Conservation (phyloP, 1,284 basidiomycete species). For the Schizophyllum commune region DNA sequence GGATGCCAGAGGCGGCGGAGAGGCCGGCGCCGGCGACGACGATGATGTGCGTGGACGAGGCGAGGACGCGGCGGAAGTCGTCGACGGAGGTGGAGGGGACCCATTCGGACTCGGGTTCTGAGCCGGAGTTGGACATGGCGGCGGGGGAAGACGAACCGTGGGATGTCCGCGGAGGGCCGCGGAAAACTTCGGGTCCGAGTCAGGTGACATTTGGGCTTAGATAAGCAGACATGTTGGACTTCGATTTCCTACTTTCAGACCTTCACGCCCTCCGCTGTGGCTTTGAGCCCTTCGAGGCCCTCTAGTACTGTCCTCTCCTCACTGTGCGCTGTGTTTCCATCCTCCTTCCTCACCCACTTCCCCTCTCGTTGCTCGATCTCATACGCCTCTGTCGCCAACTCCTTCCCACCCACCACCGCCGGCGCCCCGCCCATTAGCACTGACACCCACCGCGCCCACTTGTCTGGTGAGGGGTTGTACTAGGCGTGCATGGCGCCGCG, state of each 20-base stretch:
- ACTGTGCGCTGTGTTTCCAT: background rate
- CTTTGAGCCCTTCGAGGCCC: too few species aligned
- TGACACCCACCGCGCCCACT: slow-evolving; percentile 46
- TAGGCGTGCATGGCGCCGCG: slow-evolving; percentile 55
- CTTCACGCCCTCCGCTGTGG: too few species aligned
- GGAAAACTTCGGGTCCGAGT: background rate
- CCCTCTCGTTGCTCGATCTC: slow-evolving; percentile 5
- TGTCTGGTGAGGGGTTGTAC: slow-evolving; percentile 43
- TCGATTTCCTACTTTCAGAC: too few species aligned
- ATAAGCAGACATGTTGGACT: too few species aligned
- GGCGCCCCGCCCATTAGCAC: slow-evolving; percentile 50
- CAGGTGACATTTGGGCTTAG: too few species aligned
- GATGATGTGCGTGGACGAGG: slow-evolving; percentile 35
- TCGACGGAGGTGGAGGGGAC: background rate
- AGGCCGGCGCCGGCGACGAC: slow-evolving; percentile 54
- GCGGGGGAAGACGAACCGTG: background rate
- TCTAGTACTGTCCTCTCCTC: background rate
- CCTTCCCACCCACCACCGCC: slow-evolving; percentile 36
- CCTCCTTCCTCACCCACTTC: background rate
- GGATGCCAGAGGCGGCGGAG: slow-evolving; percentile 38
- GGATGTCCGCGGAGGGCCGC: background rate
- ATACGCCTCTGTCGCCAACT: slow-evolving; percentile 24
- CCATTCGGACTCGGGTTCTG: too few species aligned
- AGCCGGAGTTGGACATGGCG: background rate
- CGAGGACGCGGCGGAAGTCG: slow-evolving; percentile 19